These are phyloP conservation scores for Gymnopilus junonius DNA, from an alignment of 768 basidiomycete genomes.

Conservation along the genomic window DNA sequence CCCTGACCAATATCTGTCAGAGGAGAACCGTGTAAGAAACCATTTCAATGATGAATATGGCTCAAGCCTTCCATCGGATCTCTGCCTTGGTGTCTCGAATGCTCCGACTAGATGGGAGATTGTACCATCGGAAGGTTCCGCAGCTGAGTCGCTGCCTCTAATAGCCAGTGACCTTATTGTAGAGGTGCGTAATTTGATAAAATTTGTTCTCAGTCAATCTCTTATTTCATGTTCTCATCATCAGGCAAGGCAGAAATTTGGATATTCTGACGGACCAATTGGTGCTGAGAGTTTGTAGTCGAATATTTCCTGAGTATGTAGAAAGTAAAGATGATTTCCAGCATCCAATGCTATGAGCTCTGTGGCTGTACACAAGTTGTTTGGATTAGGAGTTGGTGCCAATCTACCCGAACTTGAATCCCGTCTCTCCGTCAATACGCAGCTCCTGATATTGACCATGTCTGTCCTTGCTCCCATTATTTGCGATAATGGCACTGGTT, in stretches of 20 bases:
- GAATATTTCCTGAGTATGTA: neutral
- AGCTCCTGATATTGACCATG: slow-evolving; percentile 49
- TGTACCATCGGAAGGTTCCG: slow-evolving; percentile 57
- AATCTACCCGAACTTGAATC: slow-evolving; percentile 22
- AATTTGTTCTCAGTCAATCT: neutral
- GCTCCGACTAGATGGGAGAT: slow-evolving; percentile 77
- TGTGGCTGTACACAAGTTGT: slow-evolving; percentile 10
- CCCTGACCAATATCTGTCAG: slow-evolving; percentile 39
- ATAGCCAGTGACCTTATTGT: slow-evolving; percentile 62
- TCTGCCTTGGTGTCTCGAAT: slow-evolving; percentile 79
- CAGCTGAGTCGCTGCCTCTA: slow-evolving; percentile 61
- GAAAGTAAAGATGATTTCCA: too few relatives aligned
- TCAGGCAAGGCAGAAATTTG: slow-evolving; percentile 30
- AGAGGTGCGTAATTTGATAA: slow-evolving; percentile 43
- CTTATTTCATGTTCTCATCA: neutral
- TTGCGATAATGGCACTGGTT: slow-evolving; percentile 98
- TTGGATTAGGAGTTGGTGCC: slow-evolving; percentile 15
- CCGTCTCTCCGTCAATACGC: slow-evolving; percentile 12
- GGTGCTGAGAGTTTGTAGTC: slow-evolving; percentile 24
- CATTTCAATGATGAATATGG: slow-evolving; percentile 79
- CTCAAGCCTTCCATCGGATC: slow-evolving; percentile 73
- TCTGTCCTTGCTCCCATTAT: slow-evolving; percentile 91
- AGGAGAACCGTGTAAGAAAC: slow-evolving; percentile 66
- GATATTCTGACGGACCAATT: slow-evolving; percentile 17
- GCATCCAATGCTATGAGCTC: too few relatives aligned